These are phyloP conservation scores for Lasiosphaeria hispida DNA, from an alignment of 495 filamentous ascomycete genomes.

Conservation along the genomic window DNA sequence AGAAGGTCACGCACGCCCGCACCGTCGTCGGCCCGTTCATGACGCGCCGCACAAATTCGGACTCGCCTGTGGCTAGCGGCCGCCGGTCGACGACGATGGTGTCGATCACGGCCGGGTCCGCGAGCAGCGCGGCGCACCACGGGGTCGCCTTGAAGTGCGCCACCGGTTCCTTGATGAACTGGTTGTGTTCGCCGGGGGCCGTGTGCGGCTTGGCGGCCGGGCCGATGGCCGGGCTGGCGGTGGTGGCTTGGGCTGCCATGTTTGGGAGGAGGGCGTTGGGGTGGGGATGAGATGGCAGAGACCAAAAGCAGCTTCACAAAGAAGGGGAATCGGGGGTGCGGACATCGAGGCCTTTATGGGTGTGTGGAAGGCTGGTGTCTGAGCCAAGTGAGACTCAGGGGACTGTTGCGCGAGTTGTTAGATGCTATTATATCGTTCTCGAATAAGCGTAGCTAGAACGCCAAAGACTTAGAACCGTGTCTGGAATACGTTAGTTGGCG, in stretches of 20 bases:
- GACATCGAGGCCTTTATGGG: no score
- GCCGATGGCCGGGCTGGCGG: background rate
- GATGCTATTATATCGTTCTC: no score
- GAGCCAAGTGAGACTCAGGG: no score
- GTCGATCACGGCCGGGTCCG: slow-evolving; percentile 17
- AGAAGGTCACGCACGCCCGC: slow-evolving; percentile 23
- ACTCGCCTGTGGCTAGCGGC: slow-evolving; percentile 20
- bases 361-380: no score
- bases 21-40: slow-evolving; percentile 21
- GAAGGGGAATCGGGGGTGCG: no score
- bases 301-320: no score
- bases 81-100: slow-evolving; percentile 20
- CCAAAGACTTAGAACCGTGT: no score
- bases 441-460: no score
- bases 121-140: slow-evolving; percentile 18
- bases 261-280: background rate
- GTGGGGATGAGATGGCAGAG: background rate
- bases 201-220: slow-evolving; percentile 8
- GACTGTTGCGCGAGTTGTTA: no score
- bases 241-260: slow-evolving; percentile 5
- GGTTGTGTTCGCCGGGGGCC: slow-evolving; percentile 19
- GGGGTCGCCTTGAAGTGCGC: slow-evolving; percentile 26
- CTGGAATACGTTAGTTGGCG: no score
- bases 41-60: slow-evolving; percentile 17
- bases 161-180: slow-evolving; percentile 22